Evolutionary conservation across 2,329 filamentous ascomycete genomes (phyloP).

Genomic region (Aspergillus quadricinctus): DNA sequence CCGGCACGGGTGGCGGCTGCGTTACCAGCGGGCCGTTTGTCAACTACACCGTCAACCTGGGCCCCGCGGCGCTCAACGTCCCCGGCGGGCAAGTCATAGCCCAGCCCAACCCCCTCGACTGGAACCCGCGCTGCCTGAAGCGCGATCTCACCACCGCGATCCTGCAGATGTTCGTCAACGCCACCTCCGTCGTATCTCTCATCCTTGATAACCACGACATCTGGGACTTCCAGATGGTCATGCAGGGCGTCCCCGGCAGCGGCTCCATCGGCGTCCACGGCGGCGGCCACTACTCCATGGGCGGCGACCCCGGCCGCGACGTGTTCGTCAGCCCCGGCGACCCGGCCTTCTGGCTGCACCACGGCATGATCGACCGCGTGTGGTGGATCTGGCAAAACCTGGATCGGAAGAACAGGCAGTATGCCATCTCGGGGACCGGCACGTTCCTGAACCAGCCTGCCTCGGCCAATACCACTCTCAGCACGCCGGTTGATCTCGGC

Average conservation of each 20-base stretch:
- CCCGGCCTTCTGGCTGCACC: conserved; percentile 47
- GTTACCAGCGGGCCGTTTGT: conserved; percentile 13
- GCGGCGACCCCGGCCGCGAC: conserved; percentile 43
- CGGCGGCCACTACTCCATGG: conserved; percentile 45
- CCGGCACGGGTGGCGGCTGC: conserved; percentile 23
- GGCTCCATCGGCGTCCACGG: conserved; percentile 41
- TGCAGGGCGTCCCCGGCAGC: conserved; percentile 36
- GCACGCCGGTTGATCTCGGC: conserved; percentile 40
- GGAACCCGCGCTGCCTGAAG: conserved; percentile 29
- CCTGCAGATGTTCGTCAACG: conserved; percentile 17
- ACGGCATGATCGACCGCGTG: conserved; percentile 45
- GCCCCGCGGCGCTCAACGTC: neutral
- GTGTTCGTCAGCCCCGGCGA: conserved; percentile 45
- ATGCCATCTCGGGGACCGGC: conserved; percentile 40
- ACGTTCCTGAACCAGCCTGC: conserved; percentile 44
- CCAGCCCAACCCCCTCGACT: conserved; percentile 13
- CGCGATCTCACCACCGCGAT: conserved; percentile 23
- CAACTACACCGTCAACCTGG: conserved; percentile 9
- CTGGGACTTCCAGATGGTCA: conserved; percentile 31
- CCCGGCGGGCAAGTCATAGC: neutral
- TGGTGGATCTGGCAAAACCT: conserved; percentile 52
- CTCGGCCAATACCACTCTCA: conserved; percentile 43
- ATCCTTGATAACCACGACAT: conserved; percentile 21
- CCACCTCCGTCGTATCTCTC: conserved; percentile 17
- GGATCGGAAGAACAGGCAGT: conserved; percentile 32